Evolutionary conservation across 805 yeast species (phyloP).

Genomic region (Candida sakaeoensis): DNA sequence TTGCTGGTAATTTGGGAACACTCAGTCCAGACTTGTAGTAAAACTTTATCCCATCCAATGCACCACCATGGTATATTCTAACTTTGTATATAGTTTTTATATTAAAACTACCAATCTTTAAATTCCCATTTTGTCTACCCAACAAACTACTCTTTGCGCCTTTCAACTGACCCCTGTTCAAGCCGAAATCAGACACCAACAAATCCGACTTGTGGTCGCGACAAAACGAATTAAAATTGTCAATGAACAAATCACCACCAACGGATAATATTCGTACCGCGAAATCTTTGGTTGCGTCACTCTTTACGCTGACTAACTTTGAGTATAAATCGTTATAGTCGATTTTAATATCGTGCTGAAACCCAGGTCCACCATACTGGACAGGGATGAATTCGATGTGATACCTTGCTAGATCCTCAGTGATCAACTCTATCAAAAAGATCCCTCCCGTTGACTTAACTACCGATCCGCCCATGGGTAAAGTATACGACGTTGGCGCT

Average conservation of each 20-base stretch:
- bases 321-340: slow-evolving; percentile 35
- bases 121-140: slow-evolving; percentile 25
- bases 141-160: slow-evolving; percentile 38
- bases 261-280: slow-evolving; percentile 51
- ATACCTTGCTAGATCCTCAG: slow-evolving; percentile 52
- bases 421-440: slow-evolving; percentile 67
- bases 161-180: slow-evolving; percentile 33
- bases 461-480: slow-evolving; percentile 21
- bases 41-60: slow-evolving; percentile 78
- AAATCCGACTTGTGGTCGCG: slow-evolving; percentile 9
- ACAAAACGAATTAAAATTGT: slow-evolving; percentile 39
- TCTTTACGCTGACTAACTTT: slow-evolving; percentile 17
- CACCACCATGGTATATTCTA: slow-evolving; percentile 68
- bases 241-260: slow-evolving; percentile 60
- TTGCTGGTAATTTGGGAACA: slow-evolving; percentile 45
- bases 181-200: slow-evolving; percentile 37
- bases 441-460: slow-evolving; percentile 63
- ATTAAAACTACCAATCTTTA: slow-evolving; percentile 28
- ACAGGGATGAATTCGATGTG: slow-evolving; percentile 60
- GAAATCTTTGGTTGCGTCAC: slow-evolving; percentile 29
- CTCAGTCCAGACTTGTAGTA: slow-evolving; percentile 15
- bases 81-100: slow-evolving; percentile 44
- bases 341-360: slow-evolving; percentile 49
- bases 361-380: slow-evolving; percentile 57
- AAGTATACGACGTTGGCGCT: slow-evolving; percentile 21